Evolutionary conservation across 2,329 filamentous ascomycete genomes (phyloP), one percentile per base, ranked within the genome.

Genomic region (Verticillium nubilum): DNA sequence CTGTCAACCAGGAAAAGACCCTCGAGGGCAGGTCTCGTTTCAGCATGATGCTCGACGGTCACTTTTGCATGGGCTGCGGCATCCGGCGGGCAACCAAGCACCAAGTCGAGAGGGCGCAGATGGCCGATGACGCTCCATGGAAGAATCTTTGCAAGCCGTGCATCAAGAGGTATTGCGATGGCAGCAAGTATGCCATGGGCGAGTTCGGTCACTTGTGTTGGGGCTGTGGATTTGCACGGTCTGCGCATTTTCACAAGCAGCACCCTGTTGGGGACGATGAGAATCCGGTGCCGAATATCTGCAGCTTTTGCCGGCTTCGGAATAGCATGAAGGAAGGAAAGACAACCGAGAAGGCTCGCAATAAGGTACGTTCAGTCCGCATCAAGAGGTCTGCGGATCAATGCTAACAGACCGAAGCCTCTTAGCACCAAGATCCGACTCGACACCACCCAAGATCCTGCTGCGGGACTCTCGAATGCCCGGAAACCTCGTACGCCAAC

Each of bases 171-270:
- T 50, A 63, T 12, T 37, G 61, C 15, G 33, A 17, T 9, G 58
- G 58, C 10, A n/a, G 35, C 33, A 53, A 58, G 9, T 31, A 50
- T n/a, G 25, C 56, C 5, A n/a, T 42, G 17, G 37, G 12, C 3
- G 37, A 52, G 10, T 52, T 50, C 26, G 61, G 57, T 4, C 58
- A 64, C 50, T 57, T 74, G 25, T 78, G 75, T 59, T 71, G 70
- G 2, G 66, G 66, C 28, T 78, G 75, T 29, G 74, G 75, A 15
- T 66, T 65, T 25, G 59, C 69, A 25, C 71, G 75, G 27, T 77
- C 75, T 2, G 53, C 58, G 6, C 61, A 60, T 2, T 77, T 75
- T 56, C 75, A 77, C 42, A 58, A 64, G 4, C 70, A 69, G 23
- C 69, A 74, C 58, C 73, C 74, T 4, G 57, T 73, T 4, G 23